Percentiles rank a stretch among this genome's conserved stretches.
Evolutionary conservation across 2,329 filamentous ascomycete species (phyloP).

Genomic region (Sclerotinia spermophila): DNA sequence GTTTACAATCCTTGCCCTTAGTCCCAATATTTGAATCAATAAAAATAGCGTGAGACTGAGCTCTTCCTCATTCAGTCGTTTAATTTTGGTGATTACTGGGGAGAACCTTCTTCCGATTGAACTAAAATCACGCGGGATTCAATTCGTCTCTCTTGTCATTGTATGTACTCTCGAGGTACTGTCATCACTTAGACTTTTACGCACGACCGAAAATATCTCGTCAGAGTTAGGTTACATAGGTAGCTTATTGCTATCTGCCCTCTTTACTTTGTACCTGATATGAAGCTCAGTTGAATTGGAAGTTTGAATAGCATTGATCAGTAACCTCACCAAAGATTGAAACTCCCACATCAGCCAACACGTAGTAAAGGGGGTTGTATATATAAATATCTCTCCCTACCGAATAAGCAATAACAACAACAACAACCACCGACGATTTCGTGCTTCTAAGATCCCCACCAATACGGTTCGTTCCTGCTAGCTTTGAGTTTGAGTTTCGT

Average conservation of each 20-base stretch:
- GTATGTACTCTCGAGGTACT: no score
- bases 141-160: neutral
- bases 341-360: neutral
- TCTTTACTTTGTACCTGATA: neutral
- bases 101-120: neutral
- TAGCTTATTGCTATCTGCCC: neutral
- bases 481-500: neutral
- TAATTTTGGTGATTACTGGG: neutral
- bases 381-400: neutral
- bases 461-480: neutral
- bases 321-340: neutral
- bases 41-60: neutral
- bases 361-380: neutral
- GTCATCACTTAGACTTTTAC: neutral
- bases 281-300: neutral
- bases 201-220: conserved; percentile 1
- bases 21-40: neutral
- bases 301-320: neutral
- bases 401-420: neutral
- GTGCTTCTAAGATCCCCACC: neutral
- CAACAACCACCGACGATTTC: neutral
- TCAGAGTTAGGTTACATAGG: neutral
- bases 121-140: neutral
- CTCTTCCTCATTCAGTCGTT: neutral
- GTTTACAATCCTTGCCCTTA: neutral